A percentile compares a stretch with the other conserved stretches of the same genome.
Evolutionary conservation across 2,329 filamentous ascomycete species (phyloP).

Genomic region (Aspergillus awamori): DNA sequence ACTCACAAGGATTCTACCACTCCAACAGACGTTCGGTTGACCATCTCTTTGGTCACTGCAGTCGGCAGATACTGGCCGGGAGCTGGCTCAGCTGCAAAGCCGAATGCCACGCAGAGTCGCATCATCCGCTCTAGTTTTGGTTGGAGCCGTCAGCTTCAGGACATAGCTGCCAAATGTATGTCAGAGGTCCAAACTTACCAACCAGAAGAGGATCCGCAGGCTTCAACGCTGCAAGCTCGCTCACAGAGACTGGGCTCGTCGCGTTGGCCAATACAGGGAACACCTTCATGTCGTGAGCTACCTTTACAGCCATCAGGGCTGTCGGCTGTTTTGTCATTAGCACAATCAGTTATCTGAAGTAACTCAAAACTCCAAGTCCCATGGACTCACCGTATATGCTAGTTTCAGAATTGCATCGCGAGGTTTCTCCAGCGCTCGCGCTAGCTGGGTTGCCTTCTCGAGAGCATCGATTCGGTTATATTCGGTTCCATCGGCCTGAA

Average conservation of each 20-base stretch:
- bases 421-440: conserved; percentile 23
- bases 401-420: conserved; percentile 26
- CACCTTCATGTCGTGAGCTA: conserved; percentile 23
- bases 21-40: conserved; percentile 19
- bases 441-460: conserved; percentile 19
- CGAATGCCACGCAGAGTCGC: conserved; percentile 24
- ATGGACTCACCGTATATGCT: conserved; percentile 16
- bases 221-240: conserved; percentile 24
- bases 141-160: not conserved
- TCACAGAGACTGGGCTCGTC: conserved; percentile 16
- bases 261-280: conserved; percentile 23
- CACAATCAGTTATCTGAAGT: too few species aligned
- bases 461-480: conserved; percentile 18
- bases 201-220: conserved; percentile 28
- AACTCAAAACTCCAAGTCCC: not conserved
- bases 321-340: conserved; percentile 16
- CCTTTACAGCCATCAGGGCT: conserved; percentile 24
- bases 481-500: conserved; percentile 16
- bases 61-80: conserved; percentile 23
- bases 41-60: conserved; percentile 22
- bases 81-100: conserved; percentile 18
- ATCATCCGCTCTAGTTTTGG: conserved; percentile 25
- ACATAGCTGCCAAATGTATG: too few species aligned
- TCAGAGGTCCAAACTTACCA: conserved; percentile 15
- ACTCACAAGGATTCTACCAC: conserved; percentile 25